phyloP scores from a whole-genome alignment of 768 basidiomycete species.

The Chalciporus pseudorubinellus region DNA sequence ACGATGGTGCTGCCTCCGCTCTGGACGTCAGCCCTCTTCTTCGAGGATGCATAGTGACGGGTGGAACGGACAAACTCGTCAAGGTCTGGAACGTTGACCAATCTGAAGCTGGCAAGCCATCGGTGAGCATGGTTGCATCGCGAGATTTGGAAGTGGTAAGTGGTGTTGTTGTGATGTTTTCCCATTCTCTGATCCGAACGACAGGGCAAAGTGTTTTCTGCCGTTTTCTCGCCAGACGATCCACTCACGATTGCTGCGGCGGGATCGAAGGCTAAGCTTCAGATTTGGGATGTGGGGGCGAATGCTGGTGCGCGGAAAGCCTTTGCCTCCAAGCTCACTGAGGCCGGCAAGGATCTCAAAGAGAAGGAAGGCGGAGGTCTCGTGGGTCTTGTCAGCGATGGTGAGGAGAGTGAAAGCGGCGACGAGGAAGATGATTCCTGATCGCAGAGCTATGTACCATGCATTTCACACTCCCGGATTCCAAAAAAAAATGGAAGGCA shows the following conservation, averaged over 20 bases:
- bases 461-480: neutral
- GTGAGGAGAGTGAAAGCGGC: slow-evolving; percentile 62
- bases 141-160: slow-evolving; percentile 88
- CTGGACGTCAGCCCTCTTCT: slow-evolving; percentile 91
- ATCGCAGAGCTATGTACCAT: neutral
- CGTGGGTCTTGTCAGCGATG: slow-evolving; percentile 64
- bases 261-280: slow-evolving; percentile 90
- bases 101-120: slow-evolving; percentile 56
- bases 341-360: slow-evolving; percentile 64
- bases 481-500: slow-evolving; percentile 1
- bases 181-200: slow-evolving; percentile 1
- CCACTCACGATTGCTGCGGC: slow-evolving; percentile 91
- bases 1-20: slow-evolving; percentile 86
- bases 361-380: slow-evolving; percentile 68
- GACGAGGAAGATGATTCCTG: slow-evolving; percentile 35
- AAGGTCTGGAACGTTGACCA: slow-evolving; percentile 95
- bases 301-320: slow-evolving; percentile 81
- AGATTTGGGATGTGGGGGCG: slow-evolving; percentile 92
- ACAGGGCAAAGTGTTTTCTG: slow-evolving; percentile 95
- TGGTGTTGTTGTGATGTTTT: slow-evolving; percentile 12
- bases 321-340: slow-evolving; percentile 73
- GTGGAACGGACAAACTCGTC: slow-evolving; percentile 92
- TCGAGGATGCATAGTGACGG: slow-evolving; percentile 87
- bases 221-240: slow-evolving; percentile 90
- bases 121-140: slow-evolving; percentile 81